These are phyloP conservation scores for Pachysolen tannophilus DNA, from an alignment of 805 yeast genomes.

Conservation along the genomic window DNA sequence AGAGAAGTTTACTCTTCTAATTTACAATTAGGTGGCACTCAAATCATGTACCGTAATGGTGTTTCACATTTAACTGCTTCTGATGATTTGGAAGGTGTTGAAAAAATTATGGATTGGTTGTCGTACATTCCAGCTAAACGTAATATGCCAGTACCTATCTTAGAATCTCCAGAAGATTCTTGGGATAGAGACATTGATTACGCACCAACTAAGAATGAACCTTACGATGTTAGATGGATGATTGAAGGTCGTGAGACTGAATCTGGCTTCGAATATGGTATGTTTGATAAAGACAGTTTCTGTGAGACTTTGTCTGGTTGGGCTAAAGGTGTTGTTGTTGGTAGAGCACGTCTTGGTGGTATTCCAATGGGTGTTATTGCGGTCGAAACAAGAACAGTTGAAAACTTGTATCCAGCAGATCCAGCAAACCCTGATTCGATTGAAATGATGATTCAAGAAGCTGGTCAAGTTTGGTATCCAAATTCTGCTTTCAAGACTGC, in stretches of 20 bases:
- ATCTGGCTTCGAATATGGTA: slow-evolving; percentile 68
- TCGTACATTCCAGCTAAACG: slow-evolving; percentile 90
- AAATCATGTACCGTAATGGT: slow-evolving; percentile 97
- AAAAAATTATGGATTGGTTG: slow-evolving; percentile 91
- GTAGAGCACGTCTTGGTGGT: slow-evolving; percentile 98
- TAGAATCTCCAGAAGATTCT: slow-evolving; percentile 60
- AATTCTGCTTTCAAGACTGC: slow-evolving; percentile 99
- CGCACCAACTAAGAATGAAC: slow-evolving; percentile 61
- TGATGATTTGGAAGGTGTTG: slow-evolving; percentile 95
- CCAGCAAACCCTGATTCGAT: slow-evolving; percentile 97
- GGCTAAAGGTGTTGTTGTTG: slow-evolving; percentile 98
- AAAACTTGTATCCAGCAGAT: slow-evolving; percentile 91
- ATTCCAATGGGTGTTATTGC: slow-evolving; percentile 97
- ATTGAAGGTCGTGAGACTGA: slow-evolving; percentile 75
- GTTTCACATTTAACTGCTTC: slow-evolving; percentile 96
- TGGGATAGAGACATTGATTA: slow-evolving; percentile 95
- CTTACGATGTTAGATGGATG: slow-evolving; percentile 92
- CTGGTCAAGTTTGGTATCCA: slow-evolving; percentile 99
- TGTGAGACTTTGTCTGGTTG: slow-evolving; percentile 95
- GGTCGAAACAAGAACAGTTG: slow-evolving; percentile 87
- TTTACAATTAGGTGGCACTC: slow-evolving; percentile 98
- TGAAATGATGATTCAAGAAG: slow-evolving; percentile 82
- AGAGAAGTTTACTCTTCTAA: slow-evolving; percentile 96
- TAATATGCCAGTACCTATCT: slow-evolving; percentile 82
- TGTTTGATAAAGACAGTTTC: slow-evolving; percentile 90